Base-by-base conservation (phyloP, 805 yeast genomes). In the Metschnikowia bowlesiae region DNA sequence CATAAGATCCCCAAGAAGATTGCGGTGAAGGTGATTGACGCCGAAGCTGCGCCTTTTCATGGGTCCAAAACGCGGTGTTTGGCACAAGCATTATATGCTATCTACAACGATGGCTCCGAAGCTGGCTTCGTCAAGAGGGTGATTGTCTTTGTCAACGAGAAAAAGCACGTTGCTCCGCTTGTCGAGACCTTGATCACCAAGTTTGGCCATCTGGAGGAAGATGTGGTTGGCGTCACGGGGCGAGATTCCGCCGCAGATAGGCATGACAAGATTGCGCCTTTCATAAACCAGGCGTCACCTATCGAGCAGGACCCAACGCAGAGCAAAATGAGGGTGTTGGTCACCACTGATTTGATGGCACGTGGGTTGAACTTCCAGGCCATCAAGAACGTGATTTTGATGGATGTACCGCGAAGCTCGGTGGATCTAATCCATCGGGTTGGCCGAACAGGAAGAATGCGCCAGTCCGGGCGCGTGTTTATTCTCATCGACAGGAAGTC, bases 401-500 rank as follows among this genome's bases (percentile, higher is more conserved):
- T 84, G 71, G 97, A 92, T 62, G 81, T 90, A 41, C 99, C 99
- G 6, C 78, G 79, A 47, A 84, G 86, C 13, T 81, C 97, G 0
- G 84, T 89, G 16, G 98, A 92, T 67, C 73, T 92, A 52, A 82
- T 92, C 18, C 98, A 92, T 65, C 75, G 99, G 53, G 85, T 89
- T 1, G 99, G 99, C 1, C 80, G 99, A 69, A 92, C 97, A 0
- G 97, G 97, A 2, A 73, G 99, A 64, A 84, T 91, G 87, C 87
- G 86, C 41, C 89, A 85, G 61, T 76, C 85, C 35, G 99, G 99
- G 11, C 78, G 96, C 53, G 97, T 89, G 1, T 85, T 89, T 54
- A 72, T 94, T 61, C 81, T 92, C 46, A 84, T 85, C 29, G 85
- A 84, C 53, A 83, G 83, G 54, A 85, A 82, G 53, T 67, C 75